Base-by-base conservation (phyloP, 176 grass and related monocot species). In the Phoenix roebelenii region DNA sequence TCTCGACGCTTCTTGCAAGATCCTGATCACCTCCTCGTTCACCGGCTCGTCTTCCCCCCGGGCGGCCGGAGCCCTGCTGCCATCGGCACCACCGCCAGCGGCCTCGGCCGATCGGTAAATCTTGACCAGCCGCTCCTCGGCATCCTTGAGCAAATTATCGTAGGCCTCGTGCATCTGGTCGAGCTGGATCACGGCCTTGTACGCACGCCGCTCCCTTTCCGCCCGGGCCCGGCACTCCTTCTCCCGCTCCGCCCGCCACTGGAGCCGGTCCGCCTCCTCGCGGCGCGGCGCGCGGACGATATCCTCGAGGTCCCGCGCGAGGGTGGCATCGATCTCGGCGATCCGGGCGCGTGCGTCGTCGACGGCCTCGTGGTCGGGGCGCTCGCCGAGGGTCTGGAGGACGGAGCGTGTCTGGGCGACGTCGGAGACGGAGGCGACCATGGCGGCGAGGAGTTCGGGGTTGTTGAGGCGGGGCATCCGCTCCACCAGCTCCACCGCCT, bases 121-220 rank as follows among this genome's bases (percentile, higher is more conserved):
- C 53, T 63, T 18, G 62, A 77, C 83, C 29, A 96, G 80, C 72
- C 74, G 81, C 54, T 67, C 56, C 75, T 90, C 92, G 64, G 80
- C 83, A n/a, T 87, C 80, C 54, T 63, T 77, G 22, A 88, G 79
- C 77, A 88, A 51, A 4, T 19, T 44, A 20, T 50, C 84, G 74
- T 97, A 97, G 23, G 77, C 62, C 77, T 87, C 80, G 64, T 96
- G 86, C 69, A 71, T 85, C 78, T 80, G 72, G 23, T 97, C 92
- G 19, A 91, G 78, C 50, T 83, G 80, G 18, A 90, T 50, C 66
- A 97, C 69, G 72, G 68, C 81, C 49, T 59, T 65, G 71, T 74
- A 56, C 28, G 24, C 70, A 16, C 22, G 67, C 57, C 67, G 50
- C 62, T 83, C 80, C 78, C 64, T 57, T 3, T 83, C 61, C 25